Base-by-base conservation (phyloP, 2,329 filamentous ascomycete genomes). In the Penicillium frequentans region DNA sequence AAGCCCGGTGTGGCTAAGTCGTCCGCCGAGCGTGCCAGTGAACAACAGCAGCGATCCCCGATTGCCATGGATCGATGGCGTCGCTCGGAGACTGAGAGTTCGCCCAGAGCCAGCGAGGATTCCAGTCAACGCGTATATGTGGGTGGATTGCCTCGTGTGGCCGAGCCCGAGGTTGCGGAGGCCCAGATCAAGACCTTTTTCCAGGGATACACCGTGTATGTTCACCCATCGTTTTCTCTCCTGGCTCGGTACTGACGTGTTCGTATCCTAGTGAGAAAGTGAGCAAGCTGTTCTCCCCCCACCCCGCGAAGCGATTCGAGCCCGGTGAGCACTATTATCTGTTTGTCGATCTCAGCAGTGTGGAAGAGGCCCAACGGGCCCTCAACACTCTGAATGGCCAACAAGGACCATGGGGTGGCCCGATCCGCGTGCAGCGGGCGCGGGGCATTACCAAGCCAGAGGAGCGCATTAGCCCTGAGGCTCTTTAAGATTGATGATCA, bases 1-100 rank as follows among this genome's bases (percentile, higher is more conserved):
- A 86, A 86, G 37, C 86, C 85, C 1, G 87, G 86, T 62, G 79
- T 86, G 57, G 82, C 83, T n/a, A 86, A 84, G 71, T 71, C 71
- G 14, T 42, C 48, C 23, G 57, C 67, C 14, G 70, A 74, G 49
- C 72, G 70, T 39, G 59, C 67, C 27, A 54, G 31, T 13, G 56
- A 62, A 24, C 59, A 55, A 14, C 23, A 54, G 23, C 35, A 46
- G 23, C 23, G 60, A 64, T 26, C 65, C 59, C 29, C 61, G 7
- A 67, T 69, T 45, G 62, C 59, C 23, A 74, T 75, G 56, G 77
- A 79, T 62, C 75, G 77, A 24, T 81, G 77, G 77, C 72, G 73
- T 45, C 72, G 73, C 46, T 67, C 75, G 31, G 70, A 69, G 45
- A 76, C 77, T 49, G 68, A 74, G n/a, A 59, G 69, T n/a, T 70